Evolutionary conservation across 306 rosid genomes (phyloP).

Genomic region (Cotoneaster glaucophyllus): DNA sequence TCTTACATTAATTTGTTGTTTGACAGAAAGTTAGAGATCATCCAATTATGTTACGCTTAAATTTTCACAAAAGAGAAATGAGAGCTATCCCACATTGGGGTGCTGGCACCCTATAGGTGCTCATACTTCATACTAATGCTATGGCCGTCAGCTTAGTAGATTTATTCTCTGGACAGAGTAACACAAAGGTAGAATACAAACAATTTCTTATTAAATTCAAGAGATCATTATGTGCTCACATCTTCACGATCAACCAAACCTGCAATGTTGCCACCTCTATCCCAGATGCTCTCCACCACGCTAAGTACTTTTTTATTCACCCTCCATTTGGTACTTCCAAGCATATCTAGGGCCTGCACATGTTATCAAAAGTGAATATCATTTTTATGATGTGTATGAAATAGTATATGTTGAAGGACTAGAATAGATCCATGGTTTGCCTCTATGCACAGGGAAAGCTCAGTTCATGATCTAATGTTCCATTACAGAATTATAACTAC

Average conservation of each 20-base stretch:
- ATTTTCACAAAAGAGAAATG: no score
- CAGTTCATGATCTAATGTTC: neutral
- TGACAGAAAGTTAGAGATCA: neutral
- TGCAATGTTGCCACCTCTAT: constrained; percentile 69
- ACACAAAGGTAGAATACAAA: neutral
- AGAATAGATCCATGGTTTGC: constrained; percentile 2
- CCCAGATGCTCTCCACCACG: constrained; percentile 79
- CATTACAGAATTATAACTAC: neutral
- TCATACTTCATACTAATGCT: no score
- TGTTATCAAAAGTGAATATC: neutral
- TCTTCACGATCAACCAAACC: constrained; percentile 75
- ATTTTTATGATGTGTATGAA: neutral
- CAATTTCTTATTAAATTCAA: neutral
- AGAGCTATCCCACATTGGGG: neutral
- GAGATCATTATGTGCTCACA: constrained; percentile 37
- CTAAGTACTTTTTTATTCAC: constrained; percentile 58
- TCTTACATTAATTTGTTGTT: neutral
- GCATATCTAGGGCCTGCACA: constrained; percentile 75
- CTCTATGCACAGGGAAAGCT: neutral
- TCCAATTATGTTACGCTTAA: neutral
- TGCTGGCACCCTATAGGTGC: neutral
- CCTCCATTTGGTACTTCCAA: constrained; percentile 83
- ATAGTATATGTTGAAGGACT: neutral
- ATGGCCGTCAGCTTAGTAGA: no score
- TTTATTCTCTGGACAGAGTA: neutral